Evolutionary conservation across 2,329 filamentous ascomycete species (phyloP).

Genomic region (Rutstroemia sp.): DNA sequence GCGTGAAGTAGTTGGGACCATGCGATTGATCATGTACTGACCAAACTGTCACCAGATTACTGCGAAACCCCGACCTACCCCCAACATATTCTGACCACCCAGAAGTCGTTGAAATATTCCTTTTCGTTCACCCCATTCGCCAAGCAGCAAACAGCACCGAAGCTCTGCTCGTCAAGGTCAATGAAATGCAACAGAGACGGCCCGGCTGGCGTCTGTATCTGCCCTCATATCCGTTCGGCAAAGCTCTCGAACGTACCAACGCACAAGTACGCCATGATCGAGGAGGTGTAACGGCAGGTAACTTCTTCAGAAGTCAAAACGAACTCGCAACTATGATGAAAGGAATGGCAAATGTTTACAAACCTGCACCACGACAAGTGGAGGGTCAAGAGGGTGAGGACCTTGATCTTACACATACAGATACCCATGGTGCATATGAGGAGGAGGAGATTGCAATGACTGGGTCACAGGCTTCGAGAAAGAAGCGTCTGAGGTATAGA

Average conservation of each 20-base stretch:
- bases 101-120: slow-evolving; percentile 45
- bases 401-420: slow-evolving; percentile 16
- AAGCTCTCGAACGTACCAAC: slow-evolving; percentile 47
- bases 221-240: slow-evolving; percentile 47
- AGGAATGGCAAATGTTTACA: slow-evolving; percentile 30
- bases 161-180: slow-evolving; percentile 39
- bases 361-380: slow-evolving; percentile 25
- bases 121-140: slow-evolving; percentile 47
- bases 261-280: slow-evolving; percentile 51
- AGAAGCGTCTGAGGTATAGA: slow-evolving; percentile 37
- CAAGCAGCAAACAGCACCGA: slow-evolving; percentile 44
- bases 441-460: slow-evolving; percentile 35
- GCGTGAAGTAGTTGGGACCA: not conserved
- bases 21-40: not conserved
- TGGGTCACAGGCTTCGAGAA: slow-evolving; percentile 31
- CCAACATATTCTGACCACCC: slow-evolving; percentile 40
- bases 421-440: slow-evolving; percentile 26
- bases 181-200: slow-evolving; percentile 38
- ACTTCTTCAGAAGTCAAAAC: slow-evolving; percentile 32
- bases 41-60: slow-evolving; percentile 26
- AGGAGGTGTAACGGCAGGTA: slow-evolving; percentile 48
- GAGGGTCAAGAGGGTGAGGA: slow-evolving; percentile 20
- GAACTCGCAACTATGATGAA: slow-evolving; percentile 28
- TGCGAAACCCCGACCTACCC: slow-evolving; percentile 39
- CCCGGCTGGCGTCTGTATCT: slow-evolving; percentile 38